These are phyloP conservation scores for Daldinia caldariorum DNA, from an alignment of 495 filamentous ascomycete genomes.

Conservation along the genomic window DNA sequence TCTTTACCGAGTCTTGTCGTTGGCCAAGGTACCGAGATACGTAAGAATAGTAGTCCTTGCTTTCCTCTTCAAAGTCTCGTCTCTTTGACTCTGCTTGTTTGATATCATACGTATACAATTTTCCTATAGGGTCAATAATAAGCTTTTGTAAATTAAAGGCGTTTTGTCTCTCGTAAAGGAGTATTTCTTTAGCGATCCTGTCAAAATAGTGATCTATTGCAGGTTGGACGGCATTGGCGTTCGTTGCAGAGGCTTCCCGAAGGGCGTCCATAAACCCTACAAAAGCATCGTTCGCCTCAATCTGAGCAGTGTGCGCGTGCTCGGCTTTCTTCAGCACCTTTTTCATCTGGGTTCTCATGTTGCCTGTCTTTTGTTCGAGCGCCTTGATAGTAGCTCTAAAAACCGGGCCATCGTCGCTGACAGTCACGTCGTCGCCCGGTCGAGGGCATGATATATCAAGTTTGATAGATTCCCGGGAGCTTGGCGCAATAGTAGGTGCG, in stretches of 20 bases:
- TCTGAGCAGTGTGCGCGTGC: slow-evolving; percentile 80
- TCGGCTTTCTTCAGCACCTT: slow-evolving; percentile 93
- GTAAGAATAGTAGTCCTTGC: slow-evolving; percentile 95
- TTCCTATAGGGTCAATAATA: slow-evolving; percentile 91
- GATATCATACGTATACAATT: slow-evolving; percentile 93
- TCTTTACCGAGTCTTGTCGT: slow-evolving; percentile 92
- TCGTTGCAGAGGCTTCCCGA: slow-evolving; percentile 86
- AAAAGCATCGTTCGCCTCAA: slow-evolving; percentile 84
- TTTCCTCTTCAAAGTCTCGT: slow-evolving; percentile 98
- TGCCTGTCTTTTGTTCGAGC: slow-evolving; percentile 95
- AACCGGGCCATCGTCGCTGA: slow-evolving; percentile 90
- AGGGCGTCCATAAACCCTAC: slow-evolving; percentile 85
- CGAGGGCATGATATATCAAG: slow-evolving; percentile 88
- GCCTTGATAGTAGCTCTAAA: slow-evolving; percentile 98
- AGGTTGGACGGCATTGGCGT: slow-evolving; percentile 93
- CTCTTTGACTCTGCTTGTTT: slow-evolving; percentile 98
- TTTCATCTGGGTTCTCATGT: slow-evolving; percentile 92
- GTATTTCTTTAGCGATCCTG: slow-evolving; percentile 91
- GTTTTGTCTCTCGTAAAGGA: slow-evolving; percentile 86
- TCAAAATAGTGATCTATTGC: slow-evolving; percentile 98
- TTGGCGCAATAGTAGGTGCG: slow-evolving; percentile 46
- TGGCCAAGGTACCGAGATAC: slow-evolving; percentile 94
- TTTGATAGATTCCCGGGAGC: slow-evolving; percentile 69
- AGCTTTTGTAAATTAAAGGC: slow-evolving; percentile 84
- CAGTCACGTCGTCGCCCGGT: slow-evolving; percentile 86